phyloP scores from a whole-genome alignment of 768 basidiomycete species.

The Russula emetica region DNA sequence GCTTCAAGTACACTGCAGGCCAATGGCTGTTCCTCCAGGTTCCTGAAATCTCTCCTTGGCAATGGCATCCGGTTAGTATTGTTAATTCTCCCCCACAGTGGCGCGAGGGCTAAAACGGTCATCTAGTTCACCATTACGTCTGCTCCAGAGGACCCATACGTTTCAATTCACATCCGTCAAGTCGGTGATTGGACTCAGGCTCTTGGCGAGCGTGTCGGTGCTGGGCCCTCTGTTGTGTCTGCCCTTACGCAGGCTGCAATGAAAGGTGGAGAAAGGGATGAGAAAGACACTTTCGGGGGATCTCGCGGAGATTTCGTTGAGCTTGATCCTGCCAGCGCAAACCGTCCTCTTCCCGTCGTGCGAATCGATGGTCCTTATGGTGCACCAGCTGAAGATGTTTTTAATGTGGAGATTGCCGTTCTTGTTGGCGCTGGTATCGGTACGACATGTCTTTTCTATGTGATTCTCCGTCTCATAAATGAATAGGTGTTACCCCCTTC shows the following conservation, averaged over 20 bases:
- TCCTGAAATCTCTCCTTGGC: conserved; percentile 75
- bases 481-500: conserved; percentile 83
- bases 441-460: conserved; percentile 30
- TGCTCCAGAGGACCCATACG: conserved; percentile 89
- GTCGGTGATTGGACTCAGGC: conserved; percentile 84
- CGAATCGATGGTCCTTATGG: conserved; percentile 91
- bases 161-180: conserved; percentile 90
- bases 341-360: conserved; percentile 58
- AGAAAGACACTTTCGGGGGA: conserved; percentile 37
- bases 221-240: conserved; percentile 70
- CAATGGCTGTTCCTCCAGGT: conserved; percentile 91
- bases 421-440: conserved; percentile 93
- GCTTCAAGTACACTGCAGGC: conserved; percentile 86
- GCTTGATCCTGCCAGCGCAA: conserved; percentile 50
- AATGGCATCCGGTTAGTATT: conserved; percentile 92
- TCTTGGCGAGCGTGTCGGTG: conserved; percentile 83
- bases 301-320: conserved; percentile 80
- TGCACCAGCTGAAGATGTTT: conserved; percentile 89
- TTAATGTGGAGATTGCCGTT: conserved; percentile 81
- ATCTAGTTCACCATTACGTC: conserved; percentile 89
- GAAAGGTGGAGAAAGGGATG: conserved; percentile 67
- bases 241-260: conserved; percentile 74
- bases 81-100: background rate
- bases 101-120: conserved; percentile 8
- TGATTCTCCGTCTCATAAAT: conserved; percentile 6